Evolutionary conservation across 2,329 filamentous ascomycete species (phyloP).

Genomic region (Penicillium polonicum): DNA sequence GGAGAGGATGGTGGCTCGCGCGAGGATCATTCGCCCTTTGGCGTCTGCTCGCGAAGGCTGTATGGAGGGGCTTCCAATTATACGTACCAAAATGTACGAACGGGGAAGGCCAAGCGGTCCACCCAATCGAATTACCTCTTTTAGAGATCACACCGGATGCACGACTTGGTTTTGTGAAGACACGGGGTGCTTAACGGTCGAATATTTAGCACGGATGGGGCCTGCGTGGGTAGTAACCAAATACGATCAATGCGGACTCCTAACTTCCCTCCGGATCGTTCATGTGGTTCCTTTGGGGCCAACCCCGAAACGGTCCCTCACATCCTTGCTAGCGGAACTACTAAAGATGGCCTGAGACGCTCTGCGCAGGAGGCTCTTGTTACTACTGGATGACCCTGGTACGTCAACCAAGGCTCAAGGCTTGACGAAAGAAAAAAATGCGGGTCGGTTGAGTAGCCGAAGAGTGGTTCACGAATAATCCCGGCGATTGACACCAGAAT

Average conservation of each 20-base stretch:
- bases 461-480: constrained; percentile 18
- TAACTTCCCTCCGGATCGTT: constrained; percentile 11
- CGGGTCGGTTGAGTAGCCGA: constrained; percentile 23
- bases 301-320: constrained; percentile 1
- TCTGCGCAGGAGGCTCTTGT: background rate
- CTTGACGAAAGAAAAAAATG: constrained; percentile 11
- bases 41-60: constrained; percentile 24
- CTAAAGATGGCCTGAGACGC: background rate
- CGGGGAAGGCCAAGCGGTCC: constrained; percentile 17
- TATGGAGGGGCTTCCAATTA: constrained; percentile 25
- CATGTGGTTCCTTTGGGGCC: constrained; percentile 7
- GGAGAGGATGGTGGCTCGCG: constrained; percentile 23
- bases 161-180: constrained; percentile 4
- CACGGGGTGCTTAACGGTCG: constrained; percentile 1
- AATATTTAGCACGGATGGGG: constrained; percentile 9
- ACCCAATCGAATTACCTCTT: constrained; percentile 8
- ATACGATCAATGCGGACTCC: constrained; percentile 15
- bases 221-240: constrained; percentile 9
- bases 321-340: constrained; percentile 10
- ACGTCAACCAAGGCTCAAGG: constrained; percentile 14
- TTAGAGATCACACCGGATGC: constrained; percentile 2
- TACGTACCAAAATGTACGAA: constrained; percentile 33
- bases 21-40: constrained; percentile 24
- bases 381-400: constrained; percentile 12
- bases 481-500: constrained; percentile 9